Conservation (phyloP, 2,329 filamentous ascomycete species). For the Hypoxylon sp. region DNA sequence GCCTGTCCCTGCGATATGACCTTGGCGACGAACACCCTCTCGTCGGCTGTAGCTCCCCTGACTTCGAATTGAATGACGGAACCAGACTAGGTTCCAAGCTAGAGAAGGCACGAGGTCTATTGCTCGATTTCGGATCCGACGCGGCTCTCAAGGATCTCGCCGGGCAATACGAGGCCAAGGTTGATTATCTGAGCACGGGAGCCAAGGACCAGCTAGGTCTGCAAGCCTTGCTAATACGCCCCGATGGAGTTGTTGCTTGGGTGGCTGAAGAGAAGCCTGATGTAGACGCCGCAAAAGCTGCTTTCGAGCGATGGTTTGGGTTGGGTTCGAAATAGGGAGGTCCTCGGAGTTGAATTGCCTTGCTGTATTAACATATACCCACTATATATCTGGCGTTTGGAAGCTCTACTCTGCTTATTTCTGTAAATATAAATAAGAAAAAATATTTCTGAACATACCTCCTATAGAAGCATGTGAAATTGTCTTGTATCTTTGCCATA, state of each 20-base stretch:
- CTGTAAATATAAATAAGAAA: not conserved
- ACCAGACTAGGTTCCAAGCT: conserved; percentile 54
- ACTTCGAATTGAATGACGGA: conserved; percentile 53
- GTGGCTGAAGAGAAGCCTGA: conserved; percentile 46
- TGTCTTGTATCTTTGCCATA: not conserved
- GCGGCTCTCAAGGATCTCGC: conserved; percentile 33
- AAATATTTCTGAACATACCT: not conserved
- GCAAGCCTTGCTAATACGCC: conserved; percentile 51
- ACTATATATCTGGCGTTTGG: conserved; percentile 1
- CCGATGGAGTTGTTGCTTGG: conserved; percentile 56
- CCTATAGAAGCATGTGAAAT: not conserved
- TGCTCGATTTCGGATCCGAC: conserved; percentile 50
- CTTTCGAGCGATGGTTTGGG: conserved; percentile 42
- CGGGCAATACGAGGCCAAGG: conserved; percentile 25
- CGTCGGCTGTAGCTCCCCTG: conserved; percentile 57
- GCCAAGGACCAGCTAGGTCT: conserved; percentile 49
- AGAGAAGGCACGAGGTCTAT: conserved; percentile 49
- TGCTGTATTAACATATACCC: conserved; percentile 18
- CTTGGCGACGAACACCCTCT: conserved; percentile 52
- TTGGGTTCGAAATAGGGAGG: conserved; percentile 2
- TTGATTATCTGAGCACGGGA: conserved; percentile 44
- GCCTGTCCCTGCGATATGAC: conserved; percentile 54
- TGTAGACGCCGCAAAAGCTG: conserved; percentile 36
- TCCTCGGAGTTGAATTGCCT: not conserved
- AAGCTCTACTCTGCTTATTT: conserved; percentile 2